These are phyloP conservation scores for Aspergillus ustus DNA, from an alignment of 2,329 filamentous ascomycete species.

Conservation along the genomic window DNA sequence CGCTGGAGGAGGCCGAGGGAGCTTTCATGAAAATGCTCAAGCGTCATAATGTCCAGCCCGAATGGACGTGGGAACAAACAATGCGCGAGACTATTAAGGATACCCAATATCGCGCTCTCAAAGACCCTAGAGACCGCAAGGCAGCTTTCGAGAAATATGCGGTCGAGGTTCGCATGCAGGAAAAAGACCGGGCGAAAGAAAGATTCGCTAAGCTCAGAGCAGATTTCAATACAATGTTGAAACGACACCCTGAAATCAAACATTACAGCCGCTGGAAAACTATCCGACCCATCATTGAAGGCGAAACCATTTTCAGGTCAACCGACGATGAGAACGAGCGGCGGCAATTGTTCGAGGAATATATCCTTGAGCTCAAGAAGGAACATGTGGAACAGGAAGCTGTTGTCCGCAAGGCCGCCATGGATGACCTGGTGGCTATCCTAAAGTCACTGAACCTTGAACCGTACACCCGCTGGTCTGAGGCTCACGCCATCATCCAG, in stretches of 20 bases:
- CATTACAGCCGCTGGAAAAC: conserved; percentile 98
- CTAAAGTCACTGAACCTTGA: conserved; percentile 81
- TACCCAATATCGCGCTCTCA: conserved; percentile 88
- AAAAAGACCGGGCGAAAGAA: conserved; percentile 93
- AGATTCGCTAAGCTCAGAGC: conserved; percentile 86
- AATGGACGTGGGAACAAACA: conserved; percentile 91
- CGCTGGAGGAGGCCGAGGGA: conserved; percentile 84
- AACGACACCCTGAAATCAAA: conserved; percentile 94
- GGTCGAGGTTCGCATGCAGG: conserved; percentile 83
- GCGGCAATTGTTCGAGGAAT: conserved; percentile 90
- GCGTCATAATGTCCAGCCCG: conserved; percentile 81
- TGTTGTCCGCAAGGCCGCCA: conserved; percentile 73
- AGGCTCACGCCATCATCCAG: conserved; percentile 82
- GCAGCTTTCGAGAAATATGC: conserved; percentile 94
- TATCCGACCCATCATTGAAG: conserved; percentile 89
- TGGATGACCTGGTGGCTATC: conserved; percentile 79
- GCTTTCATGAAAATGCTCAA: conserved; percentile 91
- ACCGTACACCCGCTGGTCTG: conserved; percentile 92
- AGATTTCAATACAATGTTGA: conserved; percentile 96
- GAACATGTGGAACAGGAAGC: conserved; percentile 76
- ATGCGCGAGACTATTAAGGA: conserved; percentile 87
- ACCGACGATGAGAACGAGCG: conserved; percentile 87
- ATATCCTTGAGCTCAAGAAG: conserved; percentile 83
- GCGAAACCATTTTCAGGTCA: conserved; percentile 92
- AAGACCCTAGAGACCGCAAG: conserved; percentile 88